phyloP scores from a whole-genome alignment of 768 basidiomycete species.

The Coprinopsis sp. region DNA sequence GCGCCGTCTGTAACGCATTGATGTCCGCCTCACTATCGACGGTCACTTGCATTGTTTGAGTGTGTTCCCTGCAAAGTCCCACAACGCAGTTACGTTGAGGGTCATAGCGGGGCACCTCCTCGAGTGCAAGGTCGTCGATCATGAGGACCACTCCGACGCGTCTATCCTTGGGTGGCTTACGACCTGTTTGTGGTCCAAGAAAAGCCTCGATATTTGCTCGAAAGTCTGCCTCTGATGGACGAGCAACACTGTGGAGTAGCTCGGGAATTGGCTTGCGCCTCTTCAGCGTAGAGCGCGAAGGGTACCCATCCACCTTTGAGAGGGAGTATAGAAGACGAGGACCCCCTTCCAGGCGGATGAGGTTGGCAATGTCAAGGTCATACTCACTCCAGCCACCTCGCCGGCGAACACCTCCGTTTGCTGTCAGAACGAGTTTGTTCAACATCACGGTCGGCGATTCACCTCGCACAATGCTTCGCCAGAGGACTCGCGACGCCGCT shows the following conservation, averaged over 20 bases:
- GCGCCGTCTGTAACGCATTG: slow-evolving; percentile 2
- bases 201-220: slow-evolving; percentile 12
- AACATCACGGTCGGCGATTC: not conserved
- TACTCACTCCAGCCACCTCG: slow-evolving; percentile 10
- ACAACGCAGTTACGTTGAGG: slow-evolving; percentile 8
- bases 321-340: slow-evolving; percentile 21
- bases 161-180: slow-evolving; percentile 5
- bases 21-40: slow-evolving; percentile 8
- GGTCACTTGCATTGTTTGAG: slow-evolving; percentile 5
- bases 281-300: slow-evolving; percentile 18
- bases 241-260: slow-evolving; percentile 7
- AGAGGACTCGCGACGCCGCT: not conserved
- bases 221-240: slow-evolving; percentile 13
- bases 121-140: slow-evolving; percentile 25
- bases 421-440: not conserved
- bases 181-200: slow-evolving; percentile 11
- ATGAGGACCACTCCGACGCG: slow-evolving; percentile 17
- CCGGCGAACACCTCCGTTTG: not conserved
- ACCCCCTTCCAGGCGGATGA: slow-evolving; percentile 23
- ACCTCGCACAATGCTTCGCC: not conserved
- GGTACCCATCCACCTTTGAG: slow-evolving; percentile 16
- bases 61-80: slow-evolving; percentile 26
- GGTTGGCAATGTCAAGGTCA: slow-evolving; percentile 24
- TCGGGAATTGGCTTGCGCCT: slow-evolving; percentile 12
- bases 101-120: slow-evolving; percentile 17